These are phyloP conservation scores for Xylariales sp. DNA, from an alignment of 2,329 filamentous ascomycete genomes.

Conservation along the genomic window DNA sequence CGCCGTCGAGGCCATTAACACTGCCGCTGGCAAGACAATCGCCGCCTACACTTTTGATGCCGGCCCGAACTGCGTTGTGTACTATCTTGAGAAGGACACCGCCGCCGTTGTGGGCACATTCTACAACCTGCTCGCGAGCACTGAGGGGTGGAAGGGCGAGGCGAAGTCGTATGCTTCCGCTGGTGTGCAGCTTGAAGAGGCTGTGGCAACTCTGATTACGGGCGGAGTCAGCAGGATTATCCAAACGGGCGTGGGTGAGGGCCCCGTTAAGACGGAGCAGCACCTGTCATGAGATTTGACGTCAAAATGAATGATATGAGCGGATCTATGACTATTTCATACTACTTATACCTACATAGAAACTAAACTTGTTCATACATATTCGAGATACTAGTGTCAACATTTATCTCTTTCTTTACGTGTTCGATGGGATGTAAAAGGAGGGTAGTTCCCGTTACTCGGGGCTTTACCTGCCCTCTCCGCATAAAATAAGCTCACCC, in stretches of 20 bases:
- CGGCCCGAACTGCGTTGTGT: conserved; percentile 95
- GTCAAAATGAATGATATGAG: conserved; percentile 22
- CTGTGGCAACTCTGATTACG: conserved; percentile 74
- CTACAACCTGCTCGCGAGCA: conserved; percentile 70
- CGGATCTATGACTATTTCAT: conserved; percentile 28
- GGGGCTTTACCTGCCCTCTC: too few species aligned
- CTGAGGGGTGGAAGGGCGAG: conserved; percentile 78
- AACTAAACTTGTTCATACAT: conserved; percentile 10
- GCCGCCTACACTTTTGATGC: conserved; percentile 98
- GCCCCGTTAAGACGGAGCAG: conserved; percentile 82
- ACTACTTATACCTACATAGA: conserved; percentile 31
- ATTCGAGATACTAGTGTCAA: too few species aligned
- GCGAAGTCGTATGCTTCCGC: conserved; percentile 61
- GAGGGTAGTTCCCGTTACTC: too few species aligned
- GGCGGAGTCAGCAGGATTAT: conserved; percentile 90
- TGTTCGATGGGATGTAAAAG: too few species aligned
- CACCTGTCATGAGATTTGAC: conserved; percentile 70
- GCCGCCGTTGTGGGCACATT: conserved; percentile 81
- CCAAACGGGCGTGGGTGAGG: conserved; percentile 89
- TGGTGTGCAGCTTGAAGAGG: conserved; percentile 70
- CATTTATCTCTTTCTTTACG: background rate
- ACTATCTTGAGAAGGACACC: conserved; percentile 86
- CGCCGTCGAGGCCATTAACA: conserved; percentile 90
- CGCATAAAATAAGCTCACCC: too few species aligned
- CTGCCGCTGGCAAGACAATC: conserved; percentile 78